These are phyloP conservation scores for Aegle marmelos DNA, from an alignment of 345 rosid species.

Conservation along the genomic window DNA sequence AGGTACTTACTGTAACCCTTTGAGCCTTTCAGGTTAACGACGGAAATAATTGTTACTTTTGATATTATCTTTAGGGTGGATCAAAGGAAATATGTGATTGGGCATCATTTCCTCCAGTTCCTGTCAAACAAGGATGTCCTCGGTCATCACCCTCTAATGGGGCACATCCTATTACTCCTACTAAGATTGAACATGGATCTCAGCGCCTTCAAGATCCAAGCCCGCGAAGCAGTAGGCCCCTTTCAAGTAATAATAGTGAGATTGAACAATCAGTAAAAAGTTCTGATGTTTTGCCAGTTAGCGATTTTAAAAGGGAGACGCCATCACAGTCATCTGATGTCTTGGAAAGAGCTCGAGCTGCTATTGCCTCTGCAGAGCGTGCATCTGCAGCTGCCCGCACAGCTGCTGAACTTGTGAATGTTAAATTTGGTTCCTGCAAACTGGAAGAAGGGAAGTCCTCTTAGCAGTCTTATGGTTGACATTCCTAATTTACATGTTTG, in stretches of 20 bases:
- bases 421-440: conserved; percentile 38
- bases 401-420: conserved; percentile 73
- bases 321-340: conserved; percentile 46
- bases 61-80: conserved; percentile 49
- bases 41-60: neutral
- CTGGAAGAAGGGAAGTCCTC: conserved; percentile 34
- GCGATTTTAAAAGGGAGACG: conserved; percentile 27
- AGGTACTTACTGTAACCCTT: neutral
- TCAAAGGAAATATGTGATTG: conserved; percentile 50
- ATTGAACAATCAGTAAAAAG: conserved; percentile 30
- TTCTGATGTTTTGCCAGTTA: conserved; percentile 12
- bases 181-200: conserved; percentile 31
- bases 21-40: neutral
- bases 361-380: conserved; percentile 78
- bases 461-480: conserved; percentile 4
- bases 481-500: neutral
- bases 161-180: conserved; percentile 21
- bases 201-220: conserved; percentile 28
- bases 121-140: conserved; percentile 27
- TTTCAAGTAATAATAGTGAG: conserved; percentile 24
- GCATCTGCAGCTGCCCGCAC: conserved; percentile 87
- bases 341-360: conserved; percentile 78
- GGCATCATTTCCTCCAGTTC: conserved; percentile 37
- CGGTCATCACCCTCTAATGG: conserved; percentile 42
- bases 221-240: conserved; percentile 15